These are phyloP conservation scores for Epichloe bromicola DNA, from an alignment of 2,329 filamentous ascomycete genomes.

Conservation along the genomic window DNA sequence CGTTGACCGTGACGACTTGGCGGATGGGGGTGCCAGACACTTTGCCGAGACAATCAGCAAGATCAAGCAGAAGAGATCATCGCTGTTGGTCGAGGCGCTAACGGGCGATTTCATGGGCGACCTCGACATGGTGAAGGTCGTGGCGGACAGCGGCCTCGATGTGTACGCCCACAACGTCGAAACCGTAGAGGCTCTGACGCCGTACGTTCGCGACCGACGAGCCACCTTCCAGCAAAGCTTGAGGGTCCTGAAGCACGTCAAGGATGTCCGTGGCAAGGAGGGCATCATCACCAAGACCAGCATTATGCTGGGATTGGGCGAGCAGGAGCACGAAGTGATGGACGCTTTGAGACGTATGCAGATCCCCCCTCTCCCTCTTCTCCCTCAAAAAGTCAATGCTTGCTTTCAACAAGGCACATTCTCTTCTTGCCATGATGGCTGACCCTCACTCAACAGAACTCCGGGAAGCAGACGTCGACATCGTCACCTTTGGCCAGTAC, in stretches of 20 bases:
- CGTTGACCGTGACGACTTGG: constrained; percentile 86
- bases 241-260: constrained; percentile 66
- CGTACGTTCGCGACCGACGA: constrained; percentile 76
- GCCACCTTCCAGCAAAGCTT: constrained; percentile 83
- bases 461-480: constrained; percentile 69
- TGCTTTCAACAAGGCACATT: not conserved
- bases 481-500: constrained; percentile 99
- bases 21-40: constrained; percentile 77
- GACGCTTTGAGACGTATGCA: constrained; percentile 55
- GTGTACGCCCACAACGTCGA: constrained; percentile 97
- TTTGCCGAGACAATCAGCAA: constrained; percentile 89
- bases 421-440: not conserved
- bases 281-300: constrained; percentile 96
- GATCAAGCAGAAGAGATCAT: constrained; percentile 75
- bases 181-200: constrained; percentile 82
- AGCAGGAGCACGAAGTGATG: constrained; percentile 78
- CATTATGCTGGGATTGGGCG: constrained; percentile 89
- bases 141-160: constrained; percentile 80
- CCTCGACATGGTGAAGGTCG: constrained; percentile 70
- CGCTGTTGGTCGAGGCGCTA: constrained; percentile 67
- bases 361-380: too few species aligned
- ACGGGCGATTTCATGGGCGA: constrained; percentile 84
- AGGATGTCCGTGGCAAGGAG: constrained; percentile 53
- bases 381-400: too few species aligned
- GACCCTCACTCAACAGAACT: constrained; percentile 42